Percentiles rank a stretch among this genome's conserved stretches.
Conservation (phyloP, 441 rosid genomes). For the Brassica hybrid region DNA sequence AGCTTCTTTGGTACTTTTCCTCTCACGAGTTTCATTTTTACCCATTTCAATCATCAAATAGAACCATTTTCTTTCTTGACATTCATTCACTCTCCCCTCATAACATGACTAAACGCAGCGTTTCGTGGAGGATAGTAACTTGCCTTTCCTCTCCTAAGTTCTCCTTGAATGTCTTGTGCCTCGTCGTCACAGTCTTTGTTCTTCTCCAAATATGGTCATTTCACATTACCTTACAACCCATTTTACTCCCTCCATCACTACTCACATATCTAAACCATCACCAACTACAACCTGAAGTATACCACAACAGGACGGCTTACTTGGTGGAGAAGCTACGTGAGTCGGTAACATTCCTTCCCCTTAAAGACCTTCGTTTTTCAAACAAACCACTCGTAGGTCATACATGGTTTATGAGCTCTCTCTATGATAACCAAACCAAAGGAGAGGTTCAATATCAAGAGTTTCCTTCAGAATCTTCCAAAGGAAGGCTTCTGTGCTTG, state of each 20-base stretch:
- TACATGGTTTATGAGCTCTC: no score
- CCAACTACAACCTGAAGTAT: constrained; percentile 29
- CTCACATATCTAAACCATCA: constrained; percentile 20
- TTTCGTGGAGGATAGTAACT: no score
- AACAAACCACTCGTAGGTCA: no score
- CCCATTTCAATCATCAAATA: no score
- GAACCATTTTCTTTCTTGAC: no score
- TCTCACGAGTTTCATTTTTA: no score
- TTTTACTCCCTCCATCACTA: constrained; percentile 28
- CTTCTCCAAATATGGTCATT: constrained; percentile 56
- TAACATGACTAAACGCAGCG: no score
- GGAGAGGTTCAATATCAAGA: no score
- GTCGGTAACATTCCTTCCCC: constrained; percentile 66
- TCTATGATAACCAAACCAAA: no score
- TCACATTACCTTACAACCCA: constrained; percentile 29
- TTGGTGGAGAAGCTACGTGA: constrained; percentile 53
- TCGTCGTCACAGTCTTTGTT: constrained; percentile 46
- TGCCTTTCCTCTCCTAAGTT: constrained; percentile 44
- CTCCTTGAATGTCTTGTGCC: constrained; percentile 44
- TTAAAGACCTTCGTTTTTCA: no score
- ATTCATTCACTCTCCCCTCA: no score
- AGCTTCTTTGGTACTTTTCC: constrained; percentile 22
- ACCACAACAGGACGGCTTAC: constrained; percentile 27
- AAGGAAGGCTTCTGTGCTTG: constrained; percentile 56
- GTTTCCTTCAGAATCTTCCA: constrained; percentile 53